Percentiles rank a stretch among this genome's conserved stretches.
Evolutionary conservation across 1,284 basidiomycete species (phyloP).

Genomic region (Mycosarcoma mackinlayi): DNA sequence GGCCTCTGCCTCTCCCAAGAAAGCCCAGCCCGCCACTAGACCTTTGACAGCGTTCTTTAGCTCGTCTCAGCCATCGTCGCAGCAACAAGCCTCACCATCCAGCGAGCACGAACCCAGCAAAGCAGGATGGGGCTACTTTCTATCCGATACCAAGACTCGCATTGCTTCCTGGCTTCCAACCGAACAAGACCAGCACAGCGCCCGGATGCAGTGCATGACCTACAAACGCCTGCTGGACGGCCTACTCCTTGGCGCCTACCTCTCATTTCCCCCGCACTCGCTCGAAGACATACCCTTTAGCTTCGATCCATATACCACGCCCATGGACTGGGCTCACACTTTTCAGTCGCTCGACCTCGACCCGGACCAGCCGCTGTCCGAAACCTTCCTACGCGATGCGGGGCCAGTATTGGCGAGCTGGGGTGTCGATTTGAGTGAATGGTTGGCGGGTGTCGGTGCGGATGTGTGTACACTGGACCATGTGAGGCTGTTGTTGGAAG

Average conservation of each 20-base stretch:
- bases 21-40: constrained; percentile 6
- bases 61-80: not conserved
- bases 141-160: constrained; percentile 63
- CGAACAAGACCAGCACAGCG: constrained; percentile 47
- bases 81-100: not conserved
- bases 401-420: constrained; percentile 36
- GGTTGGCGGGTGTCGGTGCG: constrained; percentile 7
- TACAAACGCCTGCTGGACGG: constrained; percentile 60
- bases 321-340: constrained; percentile 28
- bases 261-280: not conserved
- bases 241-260: constrained; percentile 34
- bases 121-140: constrained; percentile 33
- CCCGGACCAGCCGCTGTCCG: constrained; percentile 26
- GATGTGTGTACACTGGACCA: constrained; percentile 41
- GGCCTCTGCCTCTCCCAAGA: constrained; percentile 13
- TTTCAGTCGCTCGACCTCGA: constrained; percentile 34
- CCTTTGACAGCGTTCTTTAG: constrained; percentile 27
- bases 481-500: constrained; percentile 30
- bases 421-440: constrained; percentile 18
- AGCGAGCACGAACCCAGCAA: not conserved
- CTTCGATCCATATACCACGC: constrained; percentile 40
- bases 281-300: not conserved
- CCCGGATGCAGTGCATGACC: constrained; percentile 63
- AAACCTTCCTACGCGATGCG: constrained; percentile 41
- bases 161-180: constrained; percentile 42